Base-by-base conservation (phyloP, 176 grass and related monocot genomes). In the Thalia dealbata region DNA sequence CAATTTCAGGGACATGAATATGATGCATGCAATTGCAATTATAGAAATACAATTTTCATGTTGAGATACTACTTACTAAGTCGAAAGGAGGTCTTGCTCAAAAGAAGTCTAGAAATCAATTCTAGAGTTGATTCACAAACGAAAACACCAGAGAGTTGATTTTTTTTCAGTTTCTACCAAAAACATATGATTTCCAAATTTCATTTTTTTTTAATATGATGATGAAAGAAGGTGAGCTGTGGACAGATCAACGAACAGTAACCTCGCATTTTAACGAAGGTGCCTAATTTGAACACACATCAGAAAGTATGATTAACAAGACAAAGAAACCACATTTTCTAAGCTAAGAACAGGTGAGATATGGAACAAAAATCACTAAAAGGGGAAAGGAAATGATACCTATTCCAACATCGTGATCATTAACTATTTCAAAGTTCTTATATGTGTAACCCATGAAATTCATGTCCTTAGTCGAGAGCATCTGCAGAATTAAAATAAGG, bases 391-490 rank as follows among this genome's bases (percentile, higher is more conserved):
- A 7, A 42, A 89, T 26, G 62, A 25, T 86, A 93, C 95, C 95
- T 73, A 97, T 92, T 75, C 87, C 90, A 75, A 87, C 81, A 73
- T 92, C 95, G 44, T 83, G 82, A 43, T 97, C 95, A 61, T 89
- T 96, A 72, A 93, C 95, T 50, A 97, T 86, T 82, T 97, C 95
- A 18, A 97, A 97, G 68, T 97, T 97, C 76, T 97, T 99, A 80
- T 99, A 99, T n/a, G 95, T 99, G 61, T 99, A 99, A 11, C 95
- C 95, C 23, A 99, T 90, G 63, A 97, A 97, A 83, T 97, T 93
- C 52, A 97, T 68, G 79, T 97, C 95, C 76, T 97, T 97, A 46
- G 95, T 92, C 68, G 95, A 97, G 81, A 97, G 95, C 90, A 97
- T 92, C 95, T 97, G 85, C 45, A 84, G 27, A 35, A 19, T 42